Base-by-base conservation (phyloP, 2,329 filamentous ascomycete species). In the Microdochium paspali region DNA sequence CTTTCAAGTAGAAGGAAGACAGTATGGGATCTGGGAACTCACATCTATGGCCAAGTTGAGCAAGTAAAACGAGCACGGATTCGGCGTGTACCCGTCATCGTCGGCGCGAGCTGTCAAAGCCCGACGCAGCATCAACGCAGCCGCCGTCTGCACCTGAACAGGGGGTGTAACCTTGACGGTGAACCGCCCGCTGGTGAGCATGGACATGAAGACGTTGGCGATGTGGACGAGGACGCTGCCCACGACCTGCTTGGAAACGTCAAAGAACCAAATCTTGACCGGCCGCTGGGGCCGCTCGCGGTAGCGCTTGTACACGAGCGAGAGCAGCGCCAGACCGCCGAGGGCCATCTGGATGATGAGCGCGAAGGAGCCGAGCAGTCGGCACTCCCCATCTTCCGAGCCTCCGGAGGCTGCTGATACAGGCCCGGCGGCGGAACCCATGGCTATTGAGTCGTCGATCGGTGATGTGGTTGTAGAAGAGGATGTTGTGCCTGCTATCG, bases 181-280 rank as follows among this genome's bases (percentile, higher is more conserved):
- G 58, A 97, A 85, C 58, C 87, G 82, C 3, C 90, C 90, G 47
- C 87, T 91, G 1, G 89, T 94, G 56, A 98, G 77, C 87, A 97
- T 89, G 44, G 89, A 94, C 85, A 98, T 95, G 65, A 95, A 81
- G 46, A 98, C 76, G 62, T 98, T 98, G 56, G 90, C 87, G 42
- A 91, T 75, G 68, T 98, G 93, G 28, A 96, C 82, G 64, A 98
- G 76, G 43, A 90, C 84, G 25, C 90, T 94, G 21, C 93, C 93
- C 59, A 97, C 87, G 47, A 98, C 89, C 72, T 98, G 93, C 72
- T 98, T 98, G 26, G 89, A 95, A 23, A 84, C 93, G 62, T 98
- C 93, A 65, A 97, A 98, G 65, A 87, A 90, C 91, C 93, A 98
- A 54, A 98, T 90, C 75, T 94, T 95, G 60, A 97, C 62, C 1